These are phyloP conservation scores for Primulina huaijiensis DNA, from an alignment of 257 asterid genomes.

Conservation along the genomic window DNA sequence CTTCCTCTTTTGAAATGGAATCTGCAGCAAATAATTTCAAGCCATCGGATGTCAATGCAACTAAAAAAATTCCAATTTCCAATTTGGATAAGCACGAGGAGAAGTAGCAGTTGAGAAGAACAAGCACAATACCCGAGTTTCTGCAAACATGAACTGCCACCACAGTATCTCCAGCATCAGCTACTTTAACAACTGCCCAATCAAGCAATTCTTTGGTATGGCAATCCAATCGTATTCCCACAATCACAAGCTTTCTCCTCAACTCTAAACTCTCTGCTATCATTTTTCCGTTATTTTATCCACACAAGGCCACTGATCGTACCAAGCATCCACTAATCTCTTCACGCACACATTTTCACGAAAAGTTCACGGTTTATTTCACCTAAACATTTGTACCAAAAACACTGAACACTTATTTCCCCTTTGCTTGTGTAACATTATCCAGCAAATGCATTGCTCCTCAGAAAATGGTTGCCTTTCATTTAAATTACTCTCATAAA, in stretches of 20 bases:
- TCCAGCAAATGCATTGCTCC: conserved; percentile 28
- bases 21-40: conserved; percentile 40
- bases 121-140: conserved; percentile 51
- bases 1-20: conserved; percentile 45
- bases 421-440: conserved; percentile 27
- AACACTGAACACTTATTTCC: conserved; percentile 31
- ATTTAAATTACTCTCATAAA: conserved; percentile 26
- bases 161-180: conserved; percentile 71
- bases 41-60: conserved; percentile 1
- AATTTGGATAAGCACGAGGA: too few relatives aligned
- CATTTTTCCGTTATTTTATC: conserved; percentile 34
- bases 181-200: conserved; percentile 86
- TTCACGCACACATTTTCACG: not conserved
- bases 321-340: conserved; percentile 20
- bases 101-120: not conserved
- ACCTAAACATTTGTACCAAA: conserved; percentile 27
- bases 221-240: conserved; percentile 73
- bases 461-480: conserved; percentile 28
- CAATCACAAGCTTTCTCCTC: conserved; percentile 63
- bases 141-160: conserved; percentile 80
- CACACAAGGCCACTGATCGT: conserved; percentile 19
- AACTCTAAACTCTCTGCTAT: conserved; percentile 21
- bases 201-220: conserved; percentile 66
- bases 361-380: not conserved
- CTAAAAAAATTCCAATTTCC: not conserved